Evolutionary conservation across 2,329 filamentous ascomycete genomes (phyloP), one percentile per base, ranked within the genome.

Genomic region (Chalara sp.): DNA sequence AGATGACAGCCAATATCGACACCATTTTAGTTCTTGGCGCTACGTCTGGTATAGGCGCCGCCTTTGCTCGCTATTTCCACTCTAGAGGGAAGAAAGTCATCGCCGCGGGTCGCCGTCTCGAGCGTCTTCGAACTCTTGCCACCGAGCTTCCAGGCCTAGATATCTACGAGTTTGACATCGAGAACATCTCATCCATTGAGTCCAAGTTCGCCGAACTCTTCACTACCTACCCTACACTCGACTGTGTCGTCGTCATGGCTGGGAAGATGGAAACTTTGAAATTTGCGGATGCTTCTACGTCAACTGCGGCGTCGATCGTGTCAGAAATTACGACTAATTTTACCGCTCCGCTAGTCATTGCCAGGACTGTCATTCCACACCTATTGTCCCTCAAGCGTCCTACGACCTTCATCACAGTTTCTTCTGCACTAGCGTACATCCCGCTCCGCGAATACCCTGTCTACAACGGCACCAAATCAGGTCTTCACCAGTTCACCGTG

Each of bases 381-480:
- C 54, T 66, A 35, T 39, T 60, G 1, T 31, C 51, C 6, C 46
- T 62, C 37, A 52, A 55, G 4, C 40, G 48, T 11, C 58, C 58
- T 4, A 53, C 62, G 6, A 63, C 56, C 6, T 52, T 63, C 12
- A 63, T 67, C 52, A 52, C 67, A 30, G 58, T 65, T 12, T 63
- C 61, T n/a, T 64, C 61, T 6, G 59, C 62, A 1, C 49, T 68
- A 5, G 64, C 56, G 0, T 66, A 46, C 45, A 52, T 67, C 4
- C 66, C 66, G 1, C 32, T 61, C 6, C 52, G 56, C 32, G 42
- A 61, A 7, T 67, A 59, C 43, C 64, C 66, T 7, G 56, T 65
- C 1, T 70, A 70, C 51, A 62, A 59, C 47, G 55, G 63, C 0
- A 64, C 65, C 6, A 70, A 69, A 50, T 56, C 65, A 0, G 66